Evolutionary conservation across 805 yeast species (phyloP).

Genomic region (Saturnispora hagleri): DNA sequence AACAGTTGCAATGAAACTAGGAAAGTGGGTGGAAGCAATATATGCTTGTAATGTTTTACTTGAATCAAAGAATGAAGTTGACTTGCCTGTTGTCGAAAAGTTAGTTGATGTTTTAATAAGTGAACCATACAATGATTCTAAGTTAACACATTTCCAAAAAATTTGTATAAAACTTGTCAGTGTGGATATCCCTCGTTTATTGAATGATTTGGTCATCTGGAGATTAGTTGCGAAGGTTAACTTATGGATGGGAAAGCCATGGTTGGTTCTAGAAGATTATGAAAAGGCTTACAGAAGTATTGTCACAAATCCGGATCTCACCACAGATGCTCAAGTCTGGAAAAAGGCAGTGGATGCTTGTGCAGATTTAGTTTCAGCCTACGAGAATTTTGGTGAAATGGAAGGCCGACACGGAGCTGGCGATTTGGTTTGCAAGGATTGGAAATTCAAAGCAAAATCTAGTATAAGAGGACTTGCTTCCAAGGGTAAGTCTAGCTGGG

Average conservation of each 20-base stretch:
- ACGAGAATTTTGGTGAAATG: conserved; percentile 76
- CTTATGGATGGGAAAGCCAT: conserved; percentile 77
- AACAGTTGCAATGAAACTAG: conserved; percentile 68
- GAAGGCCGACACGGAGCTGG: conserved; percentile 75
- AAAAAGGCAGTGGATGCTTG: conserved; percentile 72
- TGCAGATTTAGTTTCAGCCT: conserved; percentile 72
- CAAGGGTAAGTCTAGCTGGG: conserved; percentile 74
- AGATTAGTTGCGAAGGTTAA: conserved; percentile 77
- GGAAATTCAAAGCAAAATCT: conserved; percentile 78
- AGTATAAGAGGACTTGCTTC: conserved; percentile 67
- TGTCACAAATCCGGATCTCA: conserved; percentile 54
- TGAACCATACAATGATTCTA: conserved; percentile 32
- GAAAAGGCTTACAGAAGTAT: conserved; percentile 80
- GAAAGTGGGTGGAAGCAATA: conserved; percentile 85
- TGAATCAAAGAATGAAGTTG: conserved; percentile 53
- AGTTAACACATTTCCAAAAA: conserved; percentile 53
- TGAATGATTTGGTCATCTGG: conserved; percentile 67
- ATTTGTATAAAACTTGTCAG: conserved; percentile 67
- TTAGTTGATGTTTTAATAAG: conserved; percentile 58
- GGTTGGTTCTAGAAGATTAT: conserved; percentile 78
- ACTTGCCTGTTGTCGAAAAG: conserved; percentile 65
- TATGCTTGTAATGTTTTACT: conserved; percentile 61
- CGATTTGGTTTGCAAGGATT: conserved; percentile 80
- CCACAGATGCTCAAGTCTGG: conserved; percentile 56
- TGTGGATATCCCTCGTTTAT: conserved; percentile 55